Percentiles rank a stretch among this genome's conserved stretches.
phyloP scores from a whole-genome alignment of 192 early-diverging fungal genomes.

The Linnemannia elongata region DNA sequence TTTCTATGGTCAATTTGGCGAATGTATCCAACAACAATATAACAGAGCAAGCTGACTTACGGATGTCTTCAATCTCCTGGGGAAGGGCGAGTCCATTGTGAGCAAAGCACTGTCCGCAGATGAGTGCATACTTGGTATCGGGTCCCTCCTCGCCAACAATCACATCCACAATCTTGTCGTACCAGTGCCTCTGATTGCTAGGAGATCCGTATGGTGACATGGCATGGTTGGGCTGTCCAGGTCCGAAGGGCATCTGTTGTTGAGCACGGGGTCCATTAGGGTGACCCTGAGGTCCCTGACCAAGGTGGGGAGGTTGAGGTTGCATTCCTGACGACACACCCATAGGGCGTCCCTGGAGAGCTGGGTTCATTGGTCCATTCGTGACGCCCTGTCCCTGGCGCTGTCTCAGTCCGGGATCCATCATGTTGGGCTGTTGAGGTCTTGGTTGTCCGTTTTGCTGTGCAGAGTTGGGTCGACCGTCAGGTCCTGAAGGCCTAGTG shows the following conservation, averaged over 20 bases:
- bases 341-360: conserved; percentile 30
- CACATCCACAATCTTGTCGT: conserved; percentile 93
- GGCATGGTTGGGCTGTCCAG: conserved; percentile 21
- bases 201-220: conserved; percentile 14
- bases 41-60: conserved; percentile 44
- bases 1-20: background rate
- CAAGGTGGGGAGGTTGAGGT: conserved; percentile 12
- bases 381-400: conserved; percentile 39
- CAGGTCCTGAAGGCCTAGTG: conserved; percentile 27
- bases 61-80: conserved; percentile 81
- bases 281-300: conserved; percentile 7
- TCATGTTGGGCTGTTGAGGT: conserved; percentile 35
- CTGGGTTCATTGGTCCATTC: conserved; percentile 28
- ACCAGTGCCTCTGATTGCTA: conserved; percentile 71
- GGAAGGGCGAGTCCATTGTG: conserved; percentile 95
- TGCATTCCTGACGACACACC: conserved; percentile 37
- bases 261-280: conserved; percentile 27
- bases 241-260: conserved; percentile 21
- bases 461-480: conserved; percentile 8
- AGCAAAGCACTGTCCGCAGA: conserved; percentile 90
- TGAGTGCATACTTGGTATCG: conserved; percentile 92
- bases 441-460: conserved; percentile 46
- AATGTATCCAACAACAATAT: background rate
- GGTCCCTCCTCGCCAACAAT: conserved; percentile 93
- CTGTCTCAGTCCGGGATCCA: conserved; percentile 50